Base-by-base conservation (phyloP, 805 yeast genomes). In the Starmerella kuoi region DNA sequence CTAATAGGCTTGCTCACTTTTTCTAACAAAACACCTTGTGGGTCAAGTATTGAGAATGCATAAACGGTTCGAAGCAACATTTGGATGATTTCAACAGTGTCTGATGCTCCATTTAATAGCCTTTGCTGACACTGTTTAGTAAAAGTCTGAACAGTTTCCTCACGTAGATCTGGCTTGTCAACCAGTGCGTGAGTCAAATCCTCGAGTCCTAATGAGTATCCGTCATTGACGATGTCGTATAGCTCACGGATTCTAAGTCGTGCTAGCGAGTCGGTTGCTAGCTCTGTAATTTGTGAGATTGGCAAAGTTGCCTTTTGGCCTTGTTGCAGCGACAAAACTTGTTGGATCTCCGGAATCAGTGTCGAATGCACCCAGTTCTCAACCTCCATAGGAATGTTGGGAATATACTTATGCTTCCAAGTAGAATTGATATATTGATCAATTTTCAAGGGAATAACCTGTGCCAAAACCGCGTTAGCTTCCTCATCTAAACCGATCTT, bases 11-110 rank as follows among this genome's bases (percentile, higher is more conserved):
- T 61, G 1, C 83, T 75, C 0, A 83, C 87, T 37, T 75, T 74
- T 55, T 82, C 94, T 6, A 87, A 63, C 24, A 87, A 62, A 1
- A 84, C 88, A 0, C 95, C 95, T 30, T 82, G 68, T 5, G 94
- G 93, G 53, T 88, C 97, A n/a, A 91, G 65, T 0, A 77, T 61
- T 22, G 79, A 57, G 45, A 88, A 84, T 0, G 86, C 69, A 48
- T 74, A 69, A 35, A 87, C 79, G 1, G 87, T 74, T 14, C 76
- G 72, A 3, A 81, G 75, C 55, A 83, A 88, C 40, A 71, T 73
- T 2, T 73, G 61, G 21, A 88, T 70, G 6, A 85, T 76, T 38
- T 77, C 83, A 4, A 70, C 68, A 0, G 97, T 88, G 50, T 80
- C 76, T 1, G 80, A 72, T 18, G 95, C 94, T 3, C 94, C 79